Evolutionary conservation across 2,329 filamentous ascomycete genomes (phyloP).

Genomic region (Cladobotryum protrusum): DNA sequence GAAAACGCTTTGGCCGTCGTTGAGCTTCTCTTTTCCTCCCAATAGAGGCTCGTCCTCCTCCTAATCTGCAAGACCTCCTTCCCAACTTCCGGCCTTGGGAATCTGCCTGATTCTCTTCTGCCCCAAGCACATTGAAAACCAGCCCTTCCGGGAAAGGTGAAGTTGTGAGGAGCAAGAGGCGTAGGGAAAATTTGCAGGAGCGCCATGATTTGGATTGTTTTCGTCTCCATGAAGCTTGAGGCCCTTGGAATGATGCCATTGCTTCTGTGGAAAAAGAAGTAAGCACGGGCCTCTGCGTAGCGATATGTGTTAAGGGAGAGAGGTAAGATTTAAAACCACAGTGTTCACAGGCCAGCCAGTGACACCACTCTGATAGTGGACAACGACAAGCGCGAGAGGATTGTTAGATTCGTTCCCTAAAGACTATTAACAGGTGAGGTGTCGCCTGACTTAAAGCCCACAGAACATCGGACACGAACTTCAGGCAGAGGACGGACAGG

Average conservation of each 20-base stretch:
- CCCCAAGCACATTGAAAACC: slow-evolving; percentile 13
- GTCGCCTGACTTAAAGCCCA: no score
- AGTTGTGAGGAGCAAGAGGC: slow-evolving; percentile 2
- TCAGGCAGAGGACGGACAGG: no score
- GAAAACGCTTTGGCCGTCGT: slow-evolving; percentile 20
- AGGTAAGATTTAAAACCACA: no score
- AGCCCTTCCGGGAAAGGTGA: slow-evolving; percentile 7
- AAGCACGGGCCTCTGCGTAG: not conserved
- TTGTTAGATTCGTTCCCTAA: no score
- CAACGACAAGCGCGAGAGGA: no score
- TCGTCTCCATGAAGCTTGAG: slow-evolving; percentile 1
- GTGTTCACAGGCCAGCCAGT: no score
- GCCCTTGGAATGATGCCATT: slow-evolving; percentile 6
- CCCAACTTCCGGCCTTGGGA: not conserved
- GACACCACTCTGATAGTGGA: no score
- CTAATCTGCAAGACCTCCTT: slow-evolving; percentile 9
- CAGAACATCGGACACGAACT: no score
- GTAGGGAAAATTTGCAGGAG: slow-evolving; percentile 2
- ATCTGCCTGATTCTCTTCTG: not conserved
- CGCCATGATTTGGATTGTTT: not conserved
- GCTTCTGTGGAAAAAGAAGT: not conserved
- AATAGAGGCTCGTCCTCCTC: slow-evolving; percentile 20
- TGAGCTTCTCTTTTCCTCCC: slow-evolving; percentile 6
- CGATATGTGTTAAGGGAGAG: not conserved
- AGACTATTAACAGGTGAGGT: no score